Evolutionary conservation across 2,329 filamentous ascomycete species (phyloP), one percentile per base, ranked within the genome.

Genomic region (Colletotrichum sp.): DNA sequence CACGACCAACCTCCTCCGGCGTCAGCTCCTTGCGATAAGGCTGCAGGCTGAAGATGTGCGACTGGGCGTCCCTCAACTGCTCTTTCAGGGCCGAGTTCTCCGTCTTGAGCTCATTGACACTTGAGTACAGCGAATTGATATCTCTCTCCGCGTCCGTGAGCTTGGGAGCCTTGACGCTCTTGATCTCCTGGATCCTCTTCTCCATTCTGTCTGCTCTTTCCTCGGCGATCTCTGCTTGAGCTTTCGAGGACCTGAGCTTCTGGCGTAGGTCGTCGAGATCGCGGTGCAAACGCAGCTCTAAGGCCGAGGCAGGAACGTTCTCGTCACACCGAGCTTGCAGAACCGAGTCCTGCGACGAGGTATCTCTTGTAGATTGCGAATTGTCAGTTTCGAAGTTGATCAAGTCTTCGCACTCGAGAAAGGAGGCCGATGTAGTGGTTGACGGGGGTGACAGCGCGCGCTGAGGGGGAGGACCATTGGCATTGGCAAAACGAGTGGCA

Each of bases 11-110:
- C 63, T 86, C 85, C 32, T 84, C 80, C 0, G 80, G 79, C 0
- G 84, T 87, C 11, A 86, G 73, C 22, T 86, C 84, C 57, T 83
- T 83, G 19, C 81, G 82, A 71, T 86, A 87, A 8, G 86, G 85
- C 69, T 86, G 85, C 6, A 87, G 81, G 16, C 82, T 85, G 71
- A 87, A 86, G 64, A 86, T 86, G 69, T 86, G 85, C 8, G 83
- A 84, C 61, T 85, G 82, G 2, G 82, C 82, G 44, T 86, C 84
- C 34, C 81, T 81, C 8, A 86, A 79, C 36, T 82, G 81, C 29
- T 82, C 80, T 68, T 80, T 80, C 9, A 86, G 71, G 0, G 72
- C 69, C 7, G 68, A 71, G 49, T 83, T 84, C 77, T 86, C 81
- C 3, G 78, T 72, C 27, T 77, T 75, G 9, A 84, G 74, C 32